Base-by-base conservation (phyloP, 169 alveolate genomes). In the Plasmodium relictum region DNA sequence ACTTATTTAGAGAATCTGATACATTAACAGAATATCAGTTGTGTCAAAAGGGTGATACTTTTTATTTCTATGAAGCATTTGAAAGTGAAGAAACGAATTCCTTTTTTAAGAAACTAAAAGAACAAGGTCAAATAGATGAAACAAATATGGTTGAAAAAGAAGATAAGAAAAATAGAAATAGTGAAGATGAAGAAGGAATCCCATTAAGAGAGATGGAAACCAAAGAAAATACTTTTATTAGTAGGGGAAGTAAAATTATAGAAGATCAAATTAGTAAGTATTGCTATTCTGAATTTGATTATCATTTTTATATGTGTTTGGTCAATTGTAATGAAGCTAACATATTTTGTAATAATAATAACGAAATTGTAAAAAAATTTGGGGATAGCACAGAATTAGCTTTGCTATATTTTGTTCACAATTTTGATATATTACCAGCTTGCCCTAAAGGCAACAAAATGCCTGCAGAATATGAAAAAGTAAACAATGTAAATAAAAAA, bases 361-460 rank as follows among this genome's bases (percentile, higher is more conserved):
- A 62, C 48, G 74, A 65, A 52, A 56, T 76, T 6, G 73, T 88
- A 22, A 88, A 88, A 58, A 73, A 71, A 31, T 68, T 71, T 52
- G 94, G 94, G 1, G 88, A 74, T 54, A 88, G 88, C 26, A 86
- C 93, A 2, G 93, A 89, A 24, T 70, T 74, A 9, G 92, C 88
- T 12, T 24, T 89, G 54, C 69, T 83, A 20, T 63, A 83, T 16
- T 83, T 83, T 42, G 91, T 83, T 0, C 91, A 83, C 31, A 83
- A 83, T 56, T 83, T 83, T 69, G 73, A 83, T 22, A 83, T 83
- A 6, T 8, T 22, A 14, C 91, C 91, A 0, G 56, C 22, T 4
- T 10, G 20, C 0, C 6, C 62, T 5, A 91, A 86, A 8, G 88
- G 76, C 54, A 73, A 73, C 41, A 52, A 61, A 26, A 83, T 70